A percentile compares a stretch with the other conserved stretches of the same genome.
Evolutionary conservation across 768 basidiomycete genomes (phyloP).

Genomic region (Tricholomella constricta): DNA sequence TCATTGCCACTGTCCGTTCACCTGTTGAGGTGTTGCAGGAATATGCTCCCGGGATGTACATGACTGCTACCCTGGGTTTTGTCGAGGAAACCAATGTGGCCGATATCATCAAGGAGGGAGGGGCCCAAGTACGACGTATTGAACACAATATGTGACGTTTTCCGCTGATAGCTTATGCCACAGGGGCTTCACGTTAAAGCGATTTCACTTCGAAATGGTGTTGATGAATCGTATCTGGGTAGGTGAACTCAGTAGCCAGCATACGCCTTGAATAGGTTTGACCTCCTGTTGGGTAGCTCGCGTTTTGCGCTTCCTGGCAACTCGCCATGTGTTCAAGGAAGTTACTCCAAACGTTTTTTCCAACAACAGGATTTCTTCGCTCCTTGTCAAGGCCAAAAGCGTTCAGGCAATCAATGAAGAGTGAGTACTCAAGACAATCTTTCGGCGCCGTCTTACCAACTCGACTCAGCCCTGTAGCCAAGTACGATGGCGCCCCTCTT

Average conservation of each 20-base stretch:
- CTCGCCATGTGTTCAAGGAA: constrained; percentile 27
- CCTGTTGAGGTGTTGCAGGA: constrained; percentile 19
- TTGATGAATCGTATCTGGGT: constrained; percentile 35
- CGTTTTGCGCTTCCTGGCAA: constrained; percentile 24
- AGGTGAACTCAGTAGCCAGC: background rate
- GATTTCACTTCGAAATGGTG: constrained; percentile 28
- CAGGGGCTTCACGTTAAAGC: constrained; percentile 37
- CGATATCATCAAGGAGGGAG: constrained; percentile 30
- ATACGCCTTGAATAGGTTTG: no score
- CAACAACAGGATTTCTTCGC: constrained; percentile 26
- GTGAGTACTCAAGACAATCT: no score
- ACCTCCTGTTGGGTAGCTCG: constrained; percentile 18
- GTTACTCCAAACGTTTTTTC: constrained; percentile 26
- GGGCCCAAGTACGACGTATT: background rate
- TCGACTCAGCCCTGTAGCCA: constrained; percentile 16
- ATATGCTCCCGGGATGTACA: constrained; percentile 14
- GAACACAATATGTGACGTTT: background rate
- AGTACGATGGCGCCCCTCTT: constrained; percentile 18
- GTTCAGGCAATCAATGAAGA: constrained; percentile 27
- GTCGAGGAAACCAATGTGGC: constrained; percentile 32
- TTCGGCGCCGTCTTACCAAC: background rate
- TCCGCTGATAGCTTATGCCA: no score
- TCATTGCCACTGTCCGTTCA: constrained; percentile 22
- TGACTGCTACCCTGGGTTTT: background rate
- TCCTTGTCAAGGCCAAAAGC: constrained; percentile 30